phyloP scores from a whole-genome alignment of 768 basidiomycete species.

The Collybia sordida region DNA sequence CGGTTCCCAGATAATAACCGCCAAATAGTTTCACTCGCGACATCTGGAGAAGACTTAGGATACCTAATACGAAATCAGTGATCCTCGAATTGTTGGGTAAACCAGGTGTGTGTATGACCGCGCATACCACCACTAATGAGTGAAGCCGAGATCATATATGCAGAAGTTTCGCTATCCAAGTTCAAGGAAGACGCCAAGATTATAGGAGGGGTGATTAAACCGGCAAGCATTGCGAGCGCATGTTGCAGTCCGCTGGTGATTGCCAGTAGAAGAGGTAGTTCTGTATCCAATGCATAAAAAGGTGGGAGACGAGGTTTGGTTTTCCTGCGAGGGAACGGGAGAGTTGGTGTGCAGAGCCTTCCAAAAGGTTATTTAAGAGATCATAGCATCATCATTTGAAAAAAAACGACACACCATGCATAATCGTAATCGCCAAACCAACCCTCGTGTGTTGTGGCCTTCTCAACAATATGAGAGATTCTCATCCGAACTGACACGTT shows the following conservation, averaged over 20 bases:
- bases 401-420: conserved; percentile 39
- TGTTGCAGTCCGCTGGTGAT: conserved; percentile 75
- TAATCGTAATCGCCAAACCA: conserved; percentile 90
- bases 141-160: conserved; percentile 82
- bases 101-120: conserved; percentile 6
- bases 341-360: conserved; percentile 64
- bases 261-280: conserved; percentile 72
- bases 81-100: background rate
- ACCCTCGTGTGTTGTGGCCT: conserved; percentile 46
- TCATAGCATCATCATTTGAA: background rate
- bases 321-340: conserved; percentile 53
- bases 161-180: conserved; percentile 55
- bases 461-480: background rate
- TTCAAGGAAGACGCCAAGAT: conserved; percentile 68
- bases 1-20: conserved; percentile 76
- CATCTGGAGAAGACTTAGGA: conserved; percentile 78
- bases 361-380: background rate
- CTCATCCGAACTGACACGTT: too few relatives aligned
- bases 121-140: conserved; percentile 77
- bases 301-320: conserved; percentile 49
- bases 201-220: conserved; percentile 81
- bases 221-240: conserved; percentile 80
- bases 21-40: conserved; percentile 60
- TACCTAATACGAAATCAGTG: conserved; percentile 41
- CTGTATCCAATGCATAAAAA: conserved; percentile 73